Conservation (phyloP, 208 protist genomes). For the Crithidia mellificae region DNA sequence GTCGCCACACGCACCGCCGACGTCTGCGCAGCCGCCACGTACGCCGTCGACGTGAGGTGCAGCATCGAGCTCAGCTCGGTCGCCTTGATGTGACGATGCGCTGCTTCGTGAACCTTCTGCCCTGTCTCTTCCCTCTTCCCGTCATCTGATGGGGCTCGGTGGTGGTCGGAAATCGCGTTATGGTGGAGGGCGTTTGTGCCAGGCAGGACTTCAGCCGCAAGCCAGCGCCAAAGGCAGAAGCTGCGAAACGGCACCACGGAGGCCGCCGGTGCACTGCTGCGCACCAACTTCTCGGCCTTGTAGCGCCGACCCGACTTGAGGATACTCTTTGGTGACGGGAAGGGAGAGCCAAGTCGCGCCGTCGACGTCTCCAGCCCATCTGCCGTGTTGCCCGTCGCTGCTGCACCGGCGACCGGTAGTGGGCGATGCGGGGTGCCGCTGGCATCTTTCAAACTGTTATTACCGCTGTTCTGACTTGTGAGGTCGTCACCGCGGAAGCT, state of each 20-base stretch:
- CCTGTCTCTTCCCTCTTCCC: no score
- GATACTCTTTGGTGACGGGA: slow-evolving; percentile 34
- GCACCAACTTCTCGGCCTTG: slow-evolving; percentile 34
- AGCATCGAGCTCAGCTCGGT: slow-evolving; percentile 6
- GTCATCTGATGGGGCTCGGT: no score
- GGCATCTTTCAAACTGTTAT: no score
- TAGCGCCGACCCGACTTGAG: slow-evolving; percentile 56
- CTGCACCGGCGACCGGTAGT: background rate
- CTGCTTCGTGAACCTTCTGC: no score
- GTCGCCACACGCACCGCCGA: slow-evolving; percentile 28
- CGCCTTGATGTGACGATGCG: no score
- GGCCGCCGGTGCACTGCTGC: slow-evolving; percentile 36
- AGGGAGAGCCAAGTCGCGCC: background rate
- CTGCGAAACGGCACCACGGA: slow-evolving; percentile 41
- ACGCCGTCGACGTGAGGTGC: slow-evolving; percentile 29
- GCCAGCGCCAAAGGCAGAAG: slow-evolving; percentile 39
- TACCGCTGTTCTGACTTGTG: background rate
- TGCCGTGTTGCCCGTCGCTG: no score
- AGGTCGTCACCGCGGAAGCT: slow-evolving; percentile 1
- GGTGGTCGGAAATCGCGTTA: no score
- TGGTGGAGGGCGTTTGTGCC: no score
- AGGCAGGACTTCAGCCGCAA: slow-evolving; percentile 32
- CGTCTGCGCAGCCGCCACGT: slow-evolving; percentile 25
- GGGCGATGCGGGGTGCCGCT: background rate
- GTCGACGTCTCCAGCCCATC: background rate